Percentiles rank a stretch among this genome's conserved stretches.
Evolutionary conservation across 768 basidiomycete genomes (phyloP).

Genomic region (Tylopilus cervinicoccineus): DNA sequence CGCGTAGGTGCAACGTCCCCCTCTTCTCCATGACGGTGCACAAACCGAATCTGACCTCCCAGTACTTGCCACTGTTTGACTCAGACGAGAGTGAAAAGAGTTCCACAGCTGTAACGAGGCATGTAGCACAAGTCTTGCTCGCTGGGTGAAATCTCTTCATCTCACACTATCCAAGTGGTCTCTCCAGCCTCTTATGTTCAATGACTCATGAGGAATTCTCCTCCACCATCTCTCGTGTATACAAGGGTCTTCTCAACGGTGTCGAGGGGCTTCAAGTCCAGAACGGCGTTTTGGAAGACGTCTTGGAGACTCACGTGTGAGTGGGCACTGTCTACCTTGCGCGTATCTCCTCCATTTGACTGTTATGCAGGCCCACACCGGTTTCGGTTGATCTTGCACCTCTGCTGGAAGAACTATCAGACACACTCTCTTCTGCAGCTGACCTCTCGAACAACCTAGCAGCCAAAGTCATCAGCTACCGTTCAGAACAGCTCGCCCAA

Average conservation of each 20-base stretch:
- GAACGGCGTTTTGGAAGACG: slow-evolving; percentile 50
- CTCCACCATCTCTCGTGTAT: slow-evolving; percentile 55
- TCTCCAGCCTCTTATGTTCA: slow-evolving; percentile 55
- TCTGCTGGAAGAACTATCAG: slow-evolving; percentile 63
- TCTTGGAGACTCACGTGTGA: slow-evolving; percentile 49
- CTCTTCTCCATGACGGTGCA: neutral
- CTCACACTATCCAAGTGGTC: slow-evolving; percentile 22
- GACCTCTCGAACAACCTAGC: slow-evolving; percentile 84
- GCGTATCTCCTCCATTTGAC: slow-evolving; percentile 1
- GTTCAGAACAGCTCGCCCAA: slow-evolving; percentile 75
- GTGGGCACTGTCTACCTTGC: slow-evolving; percentile 5
- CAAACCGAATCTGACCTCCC: slow-evolving; percentile 1
- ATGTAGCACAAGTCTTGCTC: slow-evolving; percentile 4
- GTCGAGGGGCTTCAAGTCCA: slow-evolving; percentile 68
- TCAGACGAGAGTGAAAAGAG: slow-evolving; percentile 47
- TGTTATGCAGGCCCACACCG: slow-evolving; percentile 33
- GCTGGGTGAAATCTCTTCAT: neutral
- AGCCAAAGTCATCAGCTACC: slow-evolving; percentile 70
- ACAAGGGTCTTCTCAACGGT: slow-evolving; percentile 55
- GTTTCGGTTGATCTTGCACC: slow-evolving; percentile 40
- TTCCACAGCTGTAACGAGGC: slow-evolving; percentile 29
- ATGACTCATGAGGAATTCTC: slow-evolving; percentile 72
- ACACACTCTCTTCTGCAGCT: slow-evolving; percentile 73
- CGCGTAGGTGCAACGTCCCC: slow-evolving; percentile 43
- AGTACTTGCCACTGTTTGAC: slow-evolving; percentile 62